Conservation (phyloP, 176 grass and related monocot species). For the Eremochloa ophiuroides region DNA sequence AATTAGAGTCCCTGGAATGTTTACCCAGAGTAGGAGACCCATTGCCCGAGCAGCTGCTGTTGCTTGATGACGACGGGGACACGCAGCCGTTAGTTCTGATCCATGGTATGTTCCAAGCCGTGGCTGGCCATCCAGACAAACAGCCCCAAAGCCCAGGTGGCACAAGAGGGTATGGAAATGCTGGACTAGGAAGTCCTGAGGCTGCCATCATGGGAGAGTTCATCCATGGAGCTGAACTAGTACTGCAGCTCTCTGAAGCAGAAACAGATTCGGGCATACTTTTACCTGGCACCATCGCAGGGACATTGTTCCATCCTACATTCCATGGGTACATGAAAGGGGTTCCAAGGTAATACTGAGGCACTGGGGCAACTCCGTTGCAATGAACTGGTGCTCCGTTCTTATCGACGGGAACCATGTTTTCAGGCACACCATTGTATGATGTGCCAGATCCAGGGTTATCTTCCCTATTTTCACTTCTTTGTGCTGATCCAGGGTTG, state of each 20-base stretch:
- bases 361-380: conserved; percentile 52
- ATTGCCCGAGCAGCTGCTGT: conserved; percentile 61
- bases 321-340: conserved; percentile 77
- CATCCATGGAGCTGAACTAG: conserved; percentile 45
- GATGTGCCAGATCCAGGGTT: conserved; percentile 37
- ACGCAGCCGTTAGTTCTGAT: conserved; percentile 30
- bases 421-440: conserved; percentile 37
- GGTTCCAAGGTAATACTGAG: conserved; percentile 63
- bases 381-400: conserved; percentile 39
- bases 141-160: conserved; percentile 73
- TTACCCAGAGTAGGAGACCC: conserved; percentile 76
- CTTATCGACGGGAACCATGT: conserved; percentile 3
- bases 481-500: conserved; percentile 15
- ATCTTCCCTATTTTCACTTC: conserved; percentile 40
- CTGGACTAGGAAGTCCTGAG: conserved; percentile 38
- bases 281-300: conserved; percentile 36
- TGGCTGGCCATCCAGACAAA: conserved; percentile 49
- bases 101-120: conserved; percentile 48
- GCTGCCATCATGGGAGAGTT: conserved; percentile 42
- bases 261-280: conserved; percentile 30
- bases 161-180: conserved; percentile 72
- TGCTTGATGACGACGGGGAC: conserved; percentile 63
- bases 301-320: conserved; percentile 53
- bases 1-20: conserved; percentile 65
- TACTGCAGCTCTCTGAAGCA: conserved; percentile 35